Evolutionary conservation across 2,329 filamentous ascomycete genomes (phyloP).

Genomic region (Didymella arachidicola): DNA sequence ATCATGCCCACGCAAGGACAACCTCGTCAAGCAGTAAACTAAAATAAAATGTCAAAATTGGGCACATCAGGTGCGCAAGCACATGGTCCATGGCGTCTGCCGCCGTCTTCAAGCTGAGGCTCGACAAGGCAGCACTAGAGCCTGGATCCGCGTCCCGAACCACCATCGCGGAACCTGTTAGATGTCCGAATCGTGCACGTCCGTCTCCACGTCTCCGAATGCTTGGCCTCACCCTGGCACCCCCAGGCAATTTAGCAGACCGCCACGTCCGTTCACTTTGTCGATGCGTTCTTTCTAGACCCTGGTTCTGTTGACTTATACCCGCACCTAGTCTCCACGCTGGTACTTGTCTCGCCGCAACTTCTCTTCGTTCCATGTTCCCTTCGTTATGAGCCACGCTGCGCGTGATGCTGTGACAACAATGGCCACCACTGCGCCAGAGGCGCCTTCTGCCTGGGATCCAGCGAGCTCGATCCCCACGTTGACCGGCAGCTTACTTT

Average conservation of each 20-base stretch:
- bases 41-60: background rate
- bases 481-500: constrained; percentile 34
- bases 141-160: background rate
- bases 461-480: constrained; percentile 28
- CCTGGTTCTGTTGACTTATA: constrained; percentile 4
- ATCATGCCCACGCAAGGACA: background rate
- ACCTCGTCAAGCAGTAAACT: background rate
- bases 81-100: background rate
- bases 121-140: background rate
- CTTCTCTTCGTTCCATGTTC: constrained; percentile 5
- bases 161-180: background rate
- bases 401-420: constrained; percentile 17
- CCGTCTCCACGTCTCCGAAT: background rate
- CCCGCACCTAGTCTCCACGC: constrained; percentile 1
- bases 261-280: background rate
- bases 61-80: no score
- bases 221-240: constrained; percentile 11
- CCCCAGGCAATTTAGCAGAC: background rate
- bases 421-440: background rate
- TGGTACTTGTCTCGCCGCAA: background rate
- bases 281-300: constrained; percentile 8
- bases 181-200: background rate
- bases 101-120: background rate
- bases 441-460: constrained; percentile 12
- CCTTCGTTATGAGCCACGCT: constrained; percentile 18